Evolutionary conservation across 2,329 filamentous ascomycete genomes (phyloP).

Genomic region (Arthroderma uncinatum): DNA sequence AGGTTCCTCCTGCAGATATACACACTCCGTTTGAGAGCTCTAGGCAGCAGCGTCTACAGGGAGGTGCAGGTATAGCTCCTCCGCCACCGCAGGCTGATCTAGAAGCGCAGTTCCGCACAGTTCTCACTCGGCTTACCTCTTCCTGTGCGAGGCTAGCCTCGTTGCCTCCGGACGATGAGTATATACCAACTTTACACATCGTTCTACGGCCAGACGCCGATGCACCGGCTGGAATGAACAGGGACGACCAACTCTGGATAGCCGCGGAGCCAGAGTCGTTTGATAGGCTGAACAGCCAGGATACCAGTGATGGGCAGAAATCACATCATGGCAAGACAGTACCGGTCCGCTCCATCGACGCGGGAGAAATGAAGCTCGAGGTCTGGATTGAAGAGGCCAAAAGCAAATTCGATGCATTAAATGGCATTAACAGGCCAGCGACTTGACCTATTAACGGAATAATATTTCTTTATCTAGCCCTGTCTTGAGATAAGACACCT

Average conservation of each 20-base stretch:
- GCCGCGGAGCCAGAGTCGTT: constrained; percentile 43
- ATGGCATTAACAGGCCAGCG: no score
- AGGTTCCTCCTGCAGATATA: constrained; percentile 37
- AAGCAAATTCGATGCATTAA: constrained; percentile 35
- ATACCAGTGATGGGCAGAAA: neutral
- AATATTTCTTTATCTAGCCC: no score
- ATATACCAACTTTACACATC: constrained; percentile 41
- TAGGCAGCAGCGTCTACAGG: neutral
- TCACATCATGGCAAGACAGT: constrained; percentile 35
- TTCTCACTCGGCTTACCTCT: constrained; percentile 35
- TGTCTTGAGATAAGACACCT: no score
- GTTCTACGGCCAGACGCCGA: constrained; percentile 38
- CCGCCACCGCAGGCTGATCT: constrained; percentile 28
- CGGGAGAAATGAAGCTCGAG: constrained; percentile 56
- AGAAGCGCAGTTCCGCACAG: constrained; percentile 40
- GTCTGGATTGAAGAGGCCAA: constrained; percentile 58
- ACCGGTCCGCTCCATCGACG: constrained; percentile 52
- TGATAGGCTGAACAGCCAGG: constrained; percentile 23
- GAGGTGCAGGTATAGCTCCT: neutral
- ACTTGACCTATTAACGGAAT: no score
- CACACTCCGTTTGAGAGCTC: constrained; percentile 41
- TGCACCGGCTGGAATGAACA: constrained; percentile 36
- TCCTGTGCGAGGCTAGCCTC: constrained; percentile 35
- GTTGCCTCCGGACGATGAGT: constrained; percentile 37
- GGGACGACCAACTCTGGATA: constrained; percentile 49